Evolutionary conservation across 2,329 filamentous ascomycete genomes (phyloP), one percentile per base, ranked within the genome.

Genomic region (Colletotrichum plurivorum): DNA sequence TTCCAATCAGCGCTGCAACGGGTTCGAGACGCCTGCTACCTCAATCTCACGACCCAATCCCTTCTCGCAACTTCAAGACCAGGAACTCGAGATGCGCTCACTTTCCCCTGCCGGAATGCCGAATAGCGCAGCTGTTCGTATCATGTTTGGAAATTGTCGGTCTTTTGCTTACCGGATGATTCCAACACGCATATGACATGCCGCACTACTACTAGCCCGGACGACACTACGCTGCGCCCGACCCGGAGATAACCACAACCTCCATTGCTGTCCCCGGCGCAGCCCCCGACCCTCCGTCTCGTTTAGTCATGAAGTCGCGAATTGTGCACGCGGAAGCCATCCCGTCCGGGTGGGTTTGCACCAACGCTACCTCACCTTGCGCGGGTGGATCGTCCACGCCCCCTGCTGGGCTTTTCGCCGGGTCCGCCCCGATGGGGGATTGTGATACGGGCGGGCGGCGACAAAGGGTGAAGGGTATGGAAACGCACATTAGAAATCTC

Each of bases 381-480:
- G 31, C 41, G 13, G 55, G 56, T 69, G 66, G 66, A 60, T 43
- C 59, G 4, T 60, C 51, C 39, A 22, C 31, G 27, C 31, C 66
- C 67, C 56, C 56, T 66, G 56, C 61, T n/a, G 10, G 22, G 31
- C 31, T 22, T 25, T 25, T 31, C 54, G 48, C n/a, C 60, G 48
- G 46, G 46, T 57, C 65, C 16, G 39, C 49, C 31, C 31, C 25
- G 49, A 66, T 60, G 62, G 61, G 49, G 31, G 45, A 43, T 68
- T 62, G 46, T 64, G 60, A 64, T 64, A 63, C 27, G 59, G 52
- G 20, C 46, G 20, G 12, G 36, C 62, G 52, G 54, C 66, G 62
- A 52, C 66, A 56, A 61, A 69, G 62, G 54, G 62, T 58, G 57
- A 69, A 66, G 62, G 55, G 43, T 31, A 60, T 69, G 63, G 67